A percentile compares a stretch with the other conserved stretches of the same genome.
Conservation (phyloP, 2,329 filamentous ascomycete species). For the Cryphonectria parasitica region DNA sequence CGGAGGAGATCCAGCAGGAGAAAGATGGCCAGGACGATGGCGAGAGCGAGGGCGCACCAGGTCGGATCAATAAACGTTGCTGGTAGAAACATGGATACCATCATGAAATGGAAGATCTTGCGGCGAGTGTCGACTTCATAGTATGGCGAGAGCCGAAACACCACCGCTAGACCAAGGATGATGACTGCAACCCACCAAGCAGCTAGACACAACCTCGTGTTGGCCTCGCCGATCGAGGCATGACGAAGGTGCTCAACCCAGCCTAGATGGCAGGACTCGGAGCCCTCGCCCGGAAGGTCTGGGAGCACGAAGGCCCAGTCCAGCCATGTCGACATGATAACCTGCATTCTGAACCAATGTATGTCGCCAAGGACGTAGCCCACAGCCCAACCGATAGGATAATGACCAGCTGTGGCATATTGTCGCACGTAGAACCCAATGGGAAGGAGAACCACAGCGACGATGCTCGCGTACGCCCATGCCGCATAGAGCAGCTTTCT, state of each 20-base stretch:
- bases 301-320: constrained; percentile 5
- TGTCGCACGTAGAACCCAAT: constrained; percentile 71
- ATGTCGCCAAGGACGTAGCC: constrained; percentile 87
- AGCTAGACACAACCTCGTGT: constrained; percentile 76
- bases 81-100: constrained; percentile 94
- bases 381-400: constrained; percentile 91
- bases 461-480: constrained; percentile 74
- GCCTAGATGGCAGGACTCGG: constrained; percentile 53
- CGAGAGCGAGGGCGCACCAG: constrained; percentile 80
- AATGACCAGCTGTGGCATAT: constrained; percentile 70
- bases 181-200: constrained; percentile 76
- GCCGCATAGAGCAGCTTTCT: constrained; percentile 84
- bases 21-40: constrained; percentile 80
- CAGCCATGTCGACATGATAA: constrained; percentile 28
- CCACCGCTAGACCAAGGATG: constrained; percentile 69
- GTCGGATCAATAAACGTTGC: constrained; percentile 84
- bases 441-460: constrained; percentile 68
- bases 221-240: constrained; percentile 71
- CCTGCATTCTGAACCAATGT: constrained; percentile 59
- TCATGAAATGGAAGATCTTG: constrained; percentile 98
- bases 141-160: constrained; percentile 73
- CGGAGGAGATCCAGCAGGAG: constrained; percentile 86
- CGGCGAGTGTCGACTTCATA: constrained; percentile 94
- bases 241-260: constrained; percentile 70
- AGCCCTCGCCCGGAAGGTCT: constrained; percentile 31